Evolutionary conservation across 305 asterid species (phyloP).

Genomic region (Fraxinus ornus): DNA sequence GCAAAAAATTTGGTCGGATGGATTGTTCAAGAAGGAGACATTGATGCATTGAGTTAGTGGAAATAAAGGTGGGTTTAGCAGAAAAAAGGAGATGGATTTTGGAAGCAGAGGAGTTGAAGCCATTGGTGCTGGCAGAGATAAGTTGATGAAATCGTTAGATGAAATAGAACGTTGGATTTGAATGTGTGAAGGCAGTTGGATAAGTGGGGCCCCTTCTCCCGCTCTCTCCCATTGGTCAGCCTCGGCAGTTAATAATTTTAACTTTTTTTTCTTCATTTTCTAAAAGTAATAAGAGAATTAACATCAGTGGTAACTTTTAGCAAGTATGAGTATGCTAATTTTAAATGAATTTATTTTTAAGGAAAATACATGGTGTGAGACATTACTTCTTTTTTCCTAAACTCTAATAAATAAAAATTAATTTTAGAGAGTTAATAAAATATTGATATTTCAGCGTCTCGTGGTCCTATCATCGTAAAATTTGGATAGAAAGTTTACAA

Average conservation of each 20-base stretch:
- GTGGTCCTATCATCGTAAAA: too few relatives aligned
- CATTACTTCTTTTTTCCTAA: too few relatives aligned
- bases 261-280: too few relatives aligned
- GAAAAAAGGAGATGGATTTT: constrained; percentile 42
- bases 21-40: constrained; percentile 27
- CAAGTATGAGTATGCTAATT: too few relatives aligned
- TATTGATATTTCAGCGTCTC: too few relatives aligned
- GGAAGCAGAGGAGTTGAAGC: constrained; percentile 50
- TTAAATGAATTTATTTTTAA: too few relatives aligned
- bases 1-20: constrained; percentile 10
- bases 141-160: constrained; percentile 1
- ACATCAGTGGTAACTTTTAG: too few relatives aligned
- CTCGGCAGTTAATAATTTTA: neutral
- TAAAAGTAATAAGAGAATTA: too few relatives aligned
- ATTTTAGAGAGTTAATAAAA: too few relatives aligned
- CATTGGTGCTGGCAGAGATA: constrained; percentile 38
- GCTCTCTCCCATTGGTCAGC: neutral
- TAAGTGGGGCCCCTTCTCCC: constrained; percentile 53
- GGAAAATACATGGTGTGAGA: too few relatives aligned
- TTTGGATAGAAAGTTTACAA: too few relatives aligned
- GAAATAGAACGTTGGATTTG: constrained; percentile 49
- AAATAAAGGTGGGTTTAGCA: constrained; percentile 34
- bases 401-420: too few relatives aligned
- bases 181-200: constrained; percentile 60
- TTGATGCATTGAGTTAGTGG: constrained; percentile 32